phyloP scores from a whole-genome alignment of 441 rosid species.

The Jatropha podagrica region DNA sequence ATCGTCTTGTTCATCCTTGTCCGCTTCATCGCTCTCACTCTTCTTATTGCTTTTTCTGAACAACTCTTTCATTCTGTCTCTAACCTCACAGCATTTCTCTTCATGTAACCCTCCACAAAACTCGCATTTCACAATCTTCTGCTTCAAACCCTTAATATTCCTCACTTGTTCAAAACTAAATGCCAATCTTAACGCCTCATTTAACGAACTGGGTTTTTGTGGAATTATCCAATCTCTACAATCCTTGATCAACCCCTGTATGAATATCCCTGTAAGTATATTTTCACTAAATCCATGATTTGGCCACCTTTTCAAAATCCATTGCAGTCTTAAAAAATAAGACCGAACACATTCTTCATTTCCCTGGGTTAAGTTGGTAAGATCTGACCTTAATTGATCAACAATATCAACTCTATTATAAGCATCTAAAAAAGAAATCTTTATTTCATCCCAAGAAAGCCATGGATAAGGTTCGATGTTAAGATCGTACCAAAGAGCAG shows the following conservation, averaged over 20 bases:
- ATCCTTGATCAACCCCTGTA: conserved; percentile 31
- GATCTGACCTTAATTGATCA: conserved; percentile 28
- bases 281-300: conserved; percentile 28
- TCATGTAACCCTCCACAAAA: conserved; percentile 32
- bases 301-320: conserved; percentile 36
- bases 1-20: neutral
- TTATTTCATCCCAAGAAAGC: conserved; percentile 37
- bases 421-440: conserved; percentile 34
- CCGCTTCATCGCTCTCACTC: conserved; percentile 4
- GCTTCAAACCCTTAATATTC: conserved; percentile 2
- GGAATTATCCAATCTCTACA: conserved; percentile 31
- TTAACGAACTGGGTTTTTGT: conserved; percentile 30
- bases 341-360: conserved; percentile 34
- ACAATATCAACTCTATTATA: conserved; percentile 19
- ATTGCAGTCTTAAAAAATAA: conserved; percentile 38
- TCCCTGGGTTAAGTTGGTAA: conserved; percentile 30
- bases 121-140: conserved; percentile 23
- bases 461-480: conserved; percentile 38
- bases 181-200: conserved; percentile 36
- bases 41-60: conserved; percentile 6
- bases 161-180: conserved; percentile 35
- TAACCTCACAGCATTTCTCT: conserved; percentile 22
- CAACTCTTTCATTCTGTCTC: conserved; percentile 30
- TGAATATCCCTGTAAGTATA: conserved; percentile 32
- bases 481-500: conserved; percentile 44